Base-by-base conservation (phyloP, 768 basidiomycete species). In the Amylocystis lapponica region DNA sequence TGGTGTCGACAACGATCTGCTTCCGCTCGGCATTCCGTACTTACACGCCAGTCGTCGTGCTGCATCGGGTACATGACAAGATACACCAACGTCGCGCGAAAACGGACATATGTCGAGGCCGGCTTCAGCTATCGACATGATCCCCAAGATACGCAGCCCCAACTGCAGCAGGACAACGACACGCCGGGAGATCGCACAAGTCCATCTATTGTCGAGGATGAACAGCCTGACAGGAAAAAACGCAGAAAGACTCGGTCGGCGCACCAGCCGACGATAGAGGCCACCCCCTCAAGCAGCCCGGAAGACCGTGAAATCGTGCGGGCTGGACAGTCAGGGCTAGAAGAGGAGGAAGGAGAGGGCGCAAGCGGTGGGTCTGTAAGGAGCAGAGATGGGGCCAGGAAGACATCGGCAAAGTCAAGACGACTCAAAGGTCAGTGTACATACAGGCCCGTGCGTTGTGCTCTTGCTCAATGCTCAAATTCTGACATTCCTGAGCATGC, bases 211-310 rank as follows among this genome's bases (percentile, higher is more conserved):
- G 13, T 11, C 20, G 25, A 21, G 21, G 36, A 17, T 25, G 20
- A 35, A n/a, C 32, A 46, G 20, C 38, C 33, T 36, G 39, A 14
- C 70, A 65, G 8, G 63, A 68, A 5, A 78, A 75, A 59, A 79
- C 82, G 63, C 81, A 83, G 56, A 69, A 76, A 47, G 84, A 81
- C n/a, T n/a, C n/a, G n/a, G n/a, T n/a, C n/a, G n/a, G n/a, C n/a
- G n/a, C n/a, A n/a, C n/a, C n/a, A n/a, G n/a, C n/a, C n/a, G n/a
- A n/a, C n/a, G n/a, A n/a, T n/a, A n/a, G n/a, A n/a, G n/a, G n/a
- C n/a, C n/a, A n/a, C n/a, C n/a, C n/a, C n/a, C n/a, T n/a, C n/a
- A n/a, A n/a, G n/a, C 56, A 68, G 71, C 27, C 8, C 8, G 21
- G 25, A 10, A 5, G 36, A 17, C 16, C 8, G 29, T 30, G 29